Conservation (phyloP, 306 rosid species). For the Ormosia semicastrata region DNA sequence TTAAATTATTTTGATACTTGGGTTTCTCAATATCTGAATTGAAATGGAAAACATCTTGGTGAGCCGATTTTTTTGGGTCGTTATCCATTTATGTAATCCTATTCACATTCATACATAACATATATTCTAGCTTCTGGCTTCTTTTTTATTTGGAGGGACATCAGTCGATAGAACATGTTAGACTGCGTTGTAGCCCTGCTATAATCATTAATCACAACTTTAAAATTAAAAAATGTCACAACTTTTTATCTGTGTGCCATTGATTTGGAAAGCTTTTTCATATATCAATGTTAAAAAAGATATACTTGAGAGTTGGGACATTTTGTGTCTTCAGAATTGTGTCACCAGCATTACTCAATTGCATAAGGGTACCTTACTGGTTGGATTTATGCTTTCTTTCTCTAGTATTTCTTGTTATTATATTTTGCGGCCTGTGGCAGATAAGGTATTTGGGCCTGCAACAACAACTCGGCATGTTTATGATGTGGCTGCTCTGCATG, state of each 20-base stretch:
- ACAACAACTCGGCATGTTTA: constrained; percentile 92
- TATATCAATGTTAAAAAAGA: neutral
- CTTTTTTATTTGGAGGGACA: neutral
- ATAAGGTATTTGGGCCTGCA: constrained; percentile 83
- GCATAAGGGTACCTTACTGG: neutral
- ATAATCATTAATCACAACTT: neutral
- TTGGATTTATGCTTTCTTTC: neutral
- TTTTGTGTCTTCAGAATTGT: neutral
- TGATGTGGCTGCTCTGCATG: constrained; percentile 88
- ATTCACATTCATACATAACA: neutral
- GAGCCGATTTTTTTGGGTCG: neutral
- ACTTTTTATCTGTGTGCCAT: neutral
- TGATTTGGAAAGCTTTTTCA: neutral
- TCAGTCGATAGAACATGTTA: neutral
- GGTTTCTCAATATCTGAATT: neutral
- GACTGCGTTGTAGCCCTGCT: neutral
- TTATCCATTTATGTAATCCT: neutral
- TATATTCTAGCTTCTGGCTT: neutral
- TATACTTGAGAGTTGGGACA: neutral
- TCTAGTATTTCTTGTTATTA: neutral
- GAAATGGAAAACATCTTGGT: neutral
- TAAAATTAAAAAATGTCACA: neutral
- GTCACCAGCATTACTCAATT: neutral
- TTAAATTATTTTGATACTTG: neutral
- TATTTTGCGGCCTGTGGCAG: constrained; percentile 17